These are phyloP conservation scores for Entomortierella parvispora DNA, from an alignment of 192 early-diverging fungal genomes.

Conservation along the genomic window DNA sequence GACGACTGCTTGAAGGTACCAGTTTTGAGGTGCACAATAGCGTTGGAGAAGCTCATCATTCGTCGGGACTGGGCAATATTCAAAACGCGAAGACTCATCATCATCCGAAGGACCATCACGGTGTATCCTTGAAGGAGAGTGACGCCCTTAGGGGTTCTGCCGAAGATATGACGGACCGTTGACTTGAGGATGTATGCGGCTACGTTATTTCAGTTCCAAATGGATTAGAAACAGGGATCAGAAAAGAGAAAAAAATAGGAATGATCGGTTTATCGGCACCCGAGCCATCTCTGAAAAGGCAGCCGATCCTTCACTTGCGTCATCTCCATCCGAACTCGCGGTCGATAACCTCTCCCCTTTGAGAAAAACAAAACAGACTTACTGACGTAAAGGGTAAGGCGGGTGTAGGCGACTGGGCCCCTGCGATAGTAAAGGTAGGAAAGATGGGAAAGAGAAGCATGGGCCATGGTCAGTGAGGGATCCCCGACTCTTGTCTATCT, in stretches of 20 bases:
- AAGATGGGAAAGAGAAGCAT: background rate
- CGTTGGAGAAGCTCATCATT: constrained; percentile 17
- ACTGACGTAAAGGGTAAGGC: constrained; percentile 40
- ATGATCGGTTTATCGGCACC: background rate
- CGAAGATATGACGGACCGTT: constrained; percentile 27
- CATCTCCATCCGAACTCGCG: background rate
- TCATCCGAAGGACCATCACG: constrained; percentile 17
- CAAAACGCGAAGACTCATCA: constrained; percentile 23
- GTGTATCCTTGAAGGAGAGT: constrained; percentile 8
- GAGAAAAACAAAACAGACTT: background rate
- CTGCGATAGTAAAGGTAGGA: too few species aligned
- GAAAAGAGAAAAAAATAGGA: background rate
- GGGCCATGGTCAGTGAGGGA: background rate
- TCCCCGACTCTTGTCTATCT: background rate
- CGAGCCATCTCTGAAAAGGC: too few species aligned
- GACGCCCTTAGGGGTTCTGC: constrained; percentile 42
- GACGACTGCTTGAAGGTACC: constrained; percentile 30
- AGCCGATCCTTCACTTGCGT: too few species aligned
- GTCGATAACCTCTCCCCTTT: background rate
- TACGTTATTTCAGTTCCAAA: background rate
- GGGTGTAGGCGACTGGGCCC: constrained; percentile 39
- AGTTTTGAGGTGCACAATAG: constrained; percentile 7
- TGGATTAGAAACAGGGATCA: background rate
- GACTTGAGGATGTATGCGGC: constrained; percentile 26
- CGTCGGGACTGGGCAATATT: constrained; percentile 20